These are phyloP conservation scores for Solanum lignicaule DNA, from an alignment of 257 asterid species.

Conservation along the genomic window DNA sequence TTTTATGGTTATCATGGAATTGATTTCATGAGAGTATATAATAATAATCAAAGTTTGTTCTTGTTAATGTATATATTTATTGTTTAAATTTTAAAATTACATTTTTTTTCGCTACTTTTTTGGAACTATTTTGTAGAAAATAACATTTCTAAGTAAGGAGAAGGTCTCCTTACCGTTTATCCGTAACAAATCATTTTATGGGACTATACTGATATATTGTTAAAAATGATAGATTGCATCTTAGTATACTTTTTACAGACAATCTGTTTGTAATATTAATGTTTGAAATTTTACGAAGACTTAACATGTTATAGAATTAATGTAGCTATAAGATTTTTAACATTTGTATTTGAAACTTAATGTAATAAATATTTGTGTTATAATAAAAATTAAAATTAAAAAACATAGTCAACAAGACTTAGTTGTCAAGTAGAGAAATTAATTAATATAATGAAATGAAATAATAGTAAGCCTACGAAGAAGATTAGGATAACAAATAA, in stretches of 20 bases:
- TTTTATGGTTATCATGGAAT: not conserved
- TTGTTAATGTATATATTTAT: not conserved
- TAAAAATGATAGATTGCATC: not conserved
- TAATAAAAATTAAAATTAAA: not conserved
- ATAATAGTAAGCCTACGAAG: not conserved
- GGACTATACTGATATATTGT: too few relatives aligned
- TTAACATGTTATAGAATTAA: not conserved
- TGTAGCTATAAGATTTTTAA: not conserved
- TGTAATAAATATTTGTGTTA: not conserved
- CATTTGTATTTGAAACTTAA: not conserved
- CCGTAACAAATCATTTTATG: too few relatives aligned
- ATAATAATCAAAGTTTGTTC: not conserved
- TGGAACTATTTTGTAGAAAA: too few relatives aligned
- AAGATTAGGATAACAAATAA: not conserved
- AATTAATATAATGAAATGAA: not conserved
- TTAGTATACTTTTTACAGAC: not conserved
- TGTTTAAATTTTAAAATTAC: not conserved
- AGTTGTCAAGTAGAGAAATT: too few relatives aligned
- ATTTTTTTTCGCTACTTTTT: too few relatives aligned
- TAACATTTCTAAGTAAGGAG: too few relatives aligned
- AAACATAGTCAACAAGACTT: not conserved
- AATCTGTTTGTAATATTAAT: too few relatives aligned
- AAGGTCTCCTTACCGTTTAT: too few relatives aligned
- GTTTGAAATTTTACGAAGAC: not conserved
- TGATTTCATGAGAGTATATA: not conserved